Evolutionary conservation across 257 asterid genomes (phyloP), one percentile per base, ranked within the genome.

Genomic region (Nicotiana paniculata): DNA sequence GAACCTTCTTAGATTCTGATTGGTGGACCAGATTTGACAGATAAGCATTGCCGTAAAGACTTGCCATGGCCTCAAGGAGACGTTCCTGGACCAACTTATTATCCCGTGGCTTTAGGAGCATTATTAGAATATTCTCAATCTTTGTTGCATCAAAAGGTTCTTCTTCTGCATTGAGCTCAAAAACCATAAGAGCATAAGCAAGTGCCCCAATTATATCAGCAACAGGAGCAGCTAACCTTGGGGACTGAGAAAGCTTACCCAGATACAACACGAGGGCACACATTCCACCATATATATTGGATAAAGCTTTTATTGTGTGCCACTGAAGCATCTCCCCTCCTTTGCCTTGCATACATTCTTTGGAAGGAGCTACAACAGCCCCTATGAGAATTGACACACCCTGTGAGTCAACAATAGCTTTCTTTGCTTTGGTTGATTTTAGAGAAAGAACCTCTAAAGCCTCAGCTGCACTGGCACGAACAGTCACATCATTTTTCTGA

Each of bases 201-300:
- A 95, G 98, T 76, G 95, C 96, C 68, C 98, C 98, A 46, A 95
- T 77, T 77, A 91, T 93, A 83, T 95, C 98, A n/a, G 98, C 83
- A 84, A 93, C 98, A 37, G 95, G 97, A 86, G 95, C 96, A 54
- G 97, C 87, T 84, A 92, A 86, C 83, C 97, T 88, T n/a, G 98
- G 91, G 53, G 97, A 90, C 86, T 89, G 97, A 58, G 98, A 88
- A 86, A 95, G 95, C 86, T 92, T 97, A 77, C 94, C 97, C 61
- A 95, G 97, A 86, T 93, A 87, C 66, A 89, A 87, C 79, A 93
- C 84, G 46, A 95, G 84, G 11, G 88, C 87, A 30, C 90, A 64
- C 96, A 90, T 90, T 76, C 97, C 97, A 77, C 98, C 95, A 24
- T 88, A 88, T 86, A 93, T 86, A 85, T 93, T 89, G 55, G 96